These are phyloP conservation scores for Caryocar brasiliense DNA, from an alignment of 441 rosid genomes.

Conservation along the genomic window DNA sequence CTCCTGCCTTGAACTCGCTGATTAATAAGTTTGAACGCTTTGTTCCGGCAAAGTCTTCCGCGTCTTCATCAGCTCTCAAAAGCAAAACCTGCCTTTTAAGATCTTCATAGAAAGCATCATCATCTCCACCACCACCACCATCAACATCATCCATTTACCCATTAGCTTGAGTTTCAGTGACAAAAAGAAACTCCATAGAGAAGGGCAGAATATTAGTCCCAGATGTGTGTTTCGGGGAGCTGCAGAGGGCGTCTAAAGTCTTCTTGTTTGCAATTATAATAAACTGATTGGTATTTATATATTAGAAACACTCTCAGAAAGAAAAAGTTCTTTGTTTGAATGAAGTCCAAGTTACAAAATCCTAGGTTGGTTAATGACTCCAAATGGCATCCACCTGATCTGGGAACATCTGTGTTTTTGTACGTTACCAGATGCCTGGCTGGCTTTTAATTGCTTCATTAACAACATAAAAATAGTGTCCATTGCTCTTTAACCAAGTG, in stretches of 20 bases:
- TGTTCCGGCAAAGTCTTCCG: slow-evolving; percentile 1
- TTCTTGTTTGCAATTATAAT: background rate
- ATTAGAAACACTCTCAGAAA: background rate
- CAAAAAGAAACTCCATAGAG: slow-evolving; percentile 3
- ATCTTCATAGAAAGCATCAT: slow-evolving; percentile 29
- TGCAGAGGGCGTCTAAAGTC: no score
- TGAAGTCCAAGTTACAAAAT: slow-evolving; percentile 14
- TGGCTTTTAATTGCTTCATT: background rate
- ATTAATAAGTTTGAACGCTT: background rate
- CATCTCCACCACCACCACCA: slow-evolving; percentile 12
- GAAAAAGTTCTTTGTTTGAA: slow-evolving; percentile 7
- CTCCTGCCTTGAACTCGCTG: background rate
- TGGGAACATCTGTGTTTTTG: slow-evolving; percentile 23
- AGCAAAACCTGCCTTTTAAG: slow-evolving; percentile 35
- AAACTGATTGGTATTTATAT: background rate
- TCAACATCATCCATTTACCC: slow-evolving; percentile 4
- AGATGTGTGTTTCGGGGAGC: no score
- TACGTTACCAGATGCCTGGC: slow-evolving; percentile 11
- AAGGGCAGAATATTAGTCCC: no score
- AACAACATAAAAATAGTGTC: background rate
- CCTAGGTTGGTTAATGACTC: slow-evolving; percentile 15
- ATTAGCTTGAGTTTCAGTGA: background rate
- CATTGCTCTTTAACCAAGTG: slow-evolving; percentile 10
- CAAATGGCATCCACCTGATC: slow-evolving; percentile 12
- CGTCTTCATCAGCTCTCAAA: slow-evolving; percentile 34